Evolutionary conservation across 2,329 filamentous ascomycete genomes (phyloP).

Genomic region (Penicillium glabrum): DNA sequence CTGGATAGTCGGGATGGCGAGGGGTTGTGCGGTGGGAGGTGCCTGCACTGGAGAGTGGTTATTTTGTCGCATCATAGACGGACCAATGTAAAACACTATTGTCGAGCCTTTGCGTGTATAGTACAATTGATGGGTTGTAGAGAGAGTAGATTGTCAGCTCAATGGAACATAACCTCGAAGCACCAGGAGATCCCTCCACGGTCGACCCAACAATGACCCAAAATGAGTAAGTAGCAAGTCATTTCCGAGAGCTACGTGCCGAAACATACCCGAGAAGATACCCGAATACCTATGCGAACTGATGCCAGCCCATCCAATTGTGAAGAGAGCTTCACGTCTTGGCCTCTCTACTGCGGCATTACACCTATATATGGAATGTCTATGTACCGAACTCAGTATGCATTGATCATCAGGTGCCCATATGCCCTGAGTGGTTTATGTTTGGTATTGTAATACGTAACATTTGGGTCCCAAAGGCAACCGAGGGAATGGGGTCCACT

Average conservation of each 20-base stretch:
- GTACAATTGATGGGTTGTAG: neutral
- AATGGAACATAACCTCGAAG: neutral
- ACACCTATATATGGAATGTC: neutral
- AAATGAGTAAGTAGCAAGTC: neutral
- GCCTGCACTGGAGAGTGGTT: constrained; percentile 29
- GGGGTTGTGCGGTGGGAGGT: constrained; percentile 16
- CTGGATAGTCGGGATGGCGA: constrained; percentile 23
- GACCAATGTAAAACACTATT: constrained; percentile 40
- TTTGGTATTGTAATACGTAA: neutral
- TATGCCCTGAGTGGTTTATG: neutral
- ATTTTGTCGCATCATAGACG: constrained; percentile 39
- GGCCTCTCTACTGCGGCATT: neutral
- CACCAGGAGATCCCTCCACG: neutral
- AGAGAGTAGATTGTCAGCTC: neutral
- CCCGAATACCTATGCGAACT: neutral
- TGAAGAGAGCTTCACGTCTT: neutral
- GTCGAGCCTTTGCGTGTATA: constrained; percentile 2
- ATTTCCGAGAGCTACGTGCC: neutral
- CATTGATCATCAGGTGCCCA: neutral
- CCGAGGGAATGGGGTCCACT: constrained; percentile 2
- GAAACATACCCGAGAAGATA: neutral
- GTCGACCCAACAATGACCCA: neutral
- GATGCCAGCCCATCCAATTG: no score
- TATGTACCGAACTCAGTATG: neutral
- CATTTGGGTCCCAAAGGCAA: constrained; percentile 1